Percentiles rank a stretch among this genome's conserved stretches.
Conservation (phyloP, 2,329 filamentous ascomycete genomes). For the Neofusicoccum parvum region DNA sequence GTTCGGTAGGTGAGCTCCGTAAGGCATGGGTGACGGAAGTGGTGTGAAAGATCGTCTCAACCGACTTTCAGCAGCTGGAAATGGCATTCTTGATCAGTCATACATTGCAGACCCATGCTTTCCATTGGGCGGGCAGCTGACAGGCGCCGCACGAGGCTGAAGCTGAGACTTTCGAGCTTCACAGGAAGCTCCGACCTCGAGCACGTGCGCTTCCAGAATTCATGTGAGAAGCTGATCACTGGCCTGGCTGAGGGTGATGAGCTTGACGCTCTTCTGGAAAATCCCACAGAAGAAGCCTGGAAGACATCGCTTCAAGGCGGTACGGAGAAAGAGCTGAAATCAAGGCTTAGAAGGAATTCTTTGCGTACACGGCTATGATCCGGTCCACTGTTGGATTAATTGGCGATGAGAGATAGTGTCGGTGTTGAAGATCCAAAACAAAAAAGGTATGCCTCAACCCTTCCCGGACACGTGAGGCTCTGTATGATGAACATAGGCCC, state of each 20-base stretch:
- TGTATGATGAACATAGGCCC: background rate
- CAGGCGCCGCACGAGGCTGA: too few species aligned
- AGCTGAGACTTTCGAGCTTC: too few species aligned
- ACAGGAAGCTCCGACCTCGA: constrained; percentile 26
- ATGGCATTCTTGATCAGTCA: too few species aligned
- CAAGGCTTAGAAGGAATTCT: background rate
- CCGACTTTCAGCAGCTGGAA: too few species aligned
- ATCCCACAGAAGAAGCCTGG: background rate
- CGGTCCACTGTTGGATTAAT: background rate
- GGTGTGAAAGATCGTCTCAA: too few species aligned
- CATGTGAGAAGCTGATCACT: background rate
- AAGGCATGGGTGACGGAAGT: too few species aligned
- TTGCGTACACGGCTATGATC: background rate
- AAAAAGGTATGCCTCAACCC: background rate
- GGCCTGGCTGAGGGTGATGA: background rate
- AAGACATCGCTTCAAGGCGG: background rate
- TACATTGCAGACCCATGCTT: too few species aligned
- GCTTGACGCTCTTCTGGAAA: background rate
- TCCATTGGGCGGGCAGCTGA: too few species aligned
- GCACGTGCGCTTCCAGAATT: background rate
- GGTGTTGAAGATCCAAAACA: background rate
- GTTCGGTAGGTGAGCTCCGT: too few species aligned
- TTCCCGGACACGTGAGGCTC: too few species aligned
- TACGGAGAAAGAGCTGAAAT: background rate
- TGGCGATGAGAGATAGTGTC: background rate